Base-by-base conservation (phyloP, 2,329 filamentous ascomycete genomes). In the Seiridium cupressi region DNA sequence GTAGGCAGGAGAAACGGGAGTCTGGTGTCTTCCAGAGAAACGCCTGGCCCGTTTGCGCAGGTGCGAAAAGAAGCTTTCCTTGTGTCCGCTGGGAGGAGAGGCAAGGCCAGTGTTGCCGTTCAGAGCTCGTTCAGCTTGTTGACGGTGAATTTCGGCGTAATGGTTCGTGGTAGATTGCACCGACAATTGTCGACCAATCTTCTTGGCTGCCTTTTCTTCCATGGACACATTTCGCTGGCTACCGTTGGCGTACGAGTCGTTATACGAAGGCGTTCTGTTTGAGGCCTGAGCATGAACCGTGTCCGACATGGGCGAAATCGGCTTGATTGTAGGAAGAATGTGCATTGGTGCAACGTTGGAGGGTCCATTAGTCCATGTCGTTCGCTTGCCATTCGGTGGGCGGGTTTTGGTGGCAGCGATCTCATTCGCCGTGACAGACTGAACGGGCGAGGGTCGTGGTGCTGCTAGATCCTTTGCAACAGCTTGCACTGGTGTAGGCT, bases 41-140 rank as follows among this genome's bases (percentile, higher is more conserved):
- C 95, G 86, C 67, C 95, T 87, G 35, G 96, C 95, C 56, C 94
- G 89, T 77, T 99, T 99, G 60, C 95, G 87, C 6, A 99, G 83
- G 73, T 99, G 95, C 0, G 95, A 98, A 77, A 99, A 99, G 81
- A 99, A 99, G 75, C 95, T 92, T 74, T 99, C 95, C 72, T 96
- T 96, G 60, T 93, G 91, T 18, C 85, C 91, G 68, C 84, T 89
- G 0, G 89, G 87, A 3, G 93, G 92, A 5, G 92, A 95, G 13
- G 85, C 87, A 32, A 93, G 80, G 31, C 89, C 90, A 40, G 84
- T 85, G 68, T 89, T 88, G 57, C 93, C 95, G 71, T 93, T 97
- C 51, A 98, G 82, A 44, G 93, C 92, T 63, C 92, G 85, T 75
- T 98, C 94, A 11, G 94, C 92, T 75, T 98, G 92, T 76, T 94